These are phyloP conservation scores for Solanum ossicruentum DNA, from an alignment of 257 asterid species.

Conservation along the genomic window DNA sequence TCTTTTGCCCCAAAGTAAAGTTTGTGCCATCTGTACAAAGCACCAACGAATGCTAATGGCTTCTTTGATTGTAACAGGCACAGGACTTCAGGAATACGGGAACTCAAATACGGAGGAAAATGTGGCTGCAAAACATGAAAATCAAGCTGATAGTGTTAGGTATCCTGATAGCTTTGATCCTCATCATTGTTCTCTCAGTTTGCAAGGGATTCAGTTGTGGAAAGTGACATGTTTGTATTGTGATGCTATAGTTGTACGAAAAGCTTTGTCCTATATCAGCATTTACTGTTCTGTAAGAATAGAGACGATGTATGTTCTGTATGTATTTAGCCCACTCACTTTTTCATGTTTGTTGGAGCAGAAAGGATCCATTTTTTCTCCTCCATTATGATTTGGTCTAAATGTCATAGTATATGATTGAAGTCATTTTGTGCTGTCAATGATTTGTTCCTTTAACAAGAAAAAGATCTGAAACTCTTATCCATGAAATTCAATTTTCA, in stretches of 20 bases:
- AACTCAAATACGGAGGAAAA: slow-evolving; percentile 61
- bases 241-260: background rate
- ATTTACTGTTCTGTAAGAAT: background rate
- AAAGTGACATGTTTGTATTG: background rate
- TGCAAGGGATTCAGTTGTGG: slow-evolving; percentile 68
- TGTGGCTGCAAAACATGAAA: slow-evolving; percentile 94
- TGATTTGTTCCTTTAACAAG: background rate
- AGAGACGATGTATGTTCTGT: background rate
- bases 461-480: background rate
- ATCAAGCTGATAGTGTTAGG: slow-evolving; percentile 66
- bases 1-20: background rate
- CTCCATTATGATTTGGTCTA: background rate
- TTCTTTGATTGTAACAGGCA: slow-evolving; percentile 34
- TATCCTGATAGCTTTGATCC: slow-evolving; percentile 61
- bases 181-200: slow-evolving; percentile 60
- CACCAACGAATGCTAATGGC: background rate
- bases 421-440: background rate
- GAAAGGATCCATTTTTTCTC: background rate
- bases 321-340: background rate
- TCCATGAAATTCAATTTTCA: background rate
- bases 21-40: background rate
- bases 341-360: background rate
- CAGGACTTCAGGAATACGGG: slow-evolving; percentile 70
- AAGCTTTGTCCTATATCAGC: background rate
- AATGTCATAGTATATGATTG: background rate